Evolutionary conservation across 371 early-diverging fungal species (phyloP), one percentile per base, ranked within the genome.

Genomic region (Coemansia sp.): DNA sequence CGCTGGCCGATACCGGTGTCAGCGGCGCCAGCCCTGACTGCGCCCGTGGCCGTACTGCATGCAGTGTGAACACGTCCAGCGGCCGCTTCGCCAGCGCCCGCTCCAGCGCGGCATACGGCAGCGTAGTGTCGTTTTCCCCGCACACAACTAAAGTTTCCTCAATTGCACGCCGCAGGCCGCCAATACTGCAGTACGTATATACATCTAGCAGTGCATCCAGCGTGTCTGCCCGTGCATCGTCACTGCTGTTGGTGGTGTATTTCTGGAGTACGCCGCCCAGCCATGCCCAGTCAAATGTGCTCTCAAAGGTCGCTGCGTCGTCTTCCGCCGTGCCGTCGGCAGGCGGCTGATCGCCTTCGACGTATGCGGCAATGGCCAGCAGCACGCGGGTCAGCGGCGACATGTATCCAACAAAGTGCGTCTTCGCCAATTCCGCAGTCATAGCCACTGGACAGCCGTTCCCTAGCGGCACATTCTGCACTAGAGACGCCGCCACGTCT

Each of bases 301-400:
- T 51, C 4, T 51, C 45, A 6, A 43, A 54, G 16, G 49, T 41
- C 10, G 42, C 57, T 1, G 59, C 41, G 9, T 59, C 47, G 34
- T 57, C 47, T 11, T 36, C 49, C 9, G 16, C 20, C 14, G 66
- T 26, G 26, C 26, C 26, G 2, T 26, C 26, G 26, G 26, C 26
- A 26, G 26, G 26, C 26, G 26, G 26, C 26, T 26, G 26, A 26
- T 26, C 26, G 2, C 26, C 59, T 33, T 66, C 66, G 20, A 55
- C 55, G 48, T 61, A 54, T 5, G 9, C 12, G 4, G 72, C 55
- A 33, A 74, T 53, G 12, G 60, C 66, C 33, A 74, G 20, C n/a
- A 74, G 59, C 20, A 74, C 47, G 10, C 74, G 72, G 5, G 74
- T 66, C 16, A 74, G 56, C 2, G 74, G 74, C 45, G 74, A 71